Conservation (phyloP, 202 grass and related monocot species). For the Zizania palustris region DNA sequence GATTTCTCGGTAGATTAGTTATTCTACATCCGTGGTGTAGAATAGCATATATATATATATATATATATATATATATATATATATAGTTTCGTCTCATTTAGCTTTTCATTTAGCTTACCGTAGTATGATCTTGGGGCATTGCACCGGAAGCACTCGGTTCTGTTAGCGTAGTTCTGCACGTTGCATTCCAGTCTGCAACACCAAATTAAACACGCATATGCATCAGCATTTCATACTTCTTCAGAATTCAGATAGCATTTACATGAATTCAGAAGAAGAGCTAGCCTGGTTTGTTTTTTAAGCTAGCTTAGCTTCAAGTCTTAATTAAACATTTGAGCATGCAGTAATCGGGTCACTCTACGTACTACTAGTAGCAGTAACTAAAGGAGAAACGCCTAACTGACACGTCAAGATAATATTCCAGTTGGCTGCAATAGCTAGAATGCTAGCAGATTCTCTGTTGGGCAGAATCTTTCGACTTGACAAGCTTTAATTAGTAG, state of each 20-base stretch:
- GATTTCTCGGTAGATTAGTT: too few species aligned
- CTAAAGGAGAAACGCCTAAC: constrained; percentile 26
- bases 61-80: background rate
- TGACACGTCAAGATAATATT: constrained; percentile 36
- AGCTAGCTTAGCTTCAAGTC: background rate
- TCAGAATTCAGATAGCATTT: too few species aligned
- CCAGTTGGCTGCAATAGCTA: too few species aligned
- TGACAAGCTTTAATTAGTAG: background rate
- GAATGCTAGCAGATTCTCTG: background rate
- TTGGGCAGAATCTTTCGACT: constrained; percentile 13
- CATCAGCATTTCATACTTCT: constrained; percentile 8
- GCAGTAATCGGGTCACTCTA: background rate
- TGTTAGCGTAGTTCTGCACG: constrained; percentile 83
- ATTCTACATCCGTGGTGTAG: too few species aligned
- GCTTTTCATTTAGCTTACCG: constrained; percentile 34
- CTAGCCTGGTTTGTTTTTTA: background rate
- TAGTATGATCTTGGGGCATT: constrained; percentile 68
- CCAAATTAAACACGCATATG: background rate
- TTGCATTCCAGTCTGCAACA: constrained; percentile 59
- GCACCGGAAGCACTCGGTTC: constrained; percentile 82
- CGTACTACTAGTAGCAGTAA: background rate
- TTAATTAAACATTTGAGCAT: background rate
- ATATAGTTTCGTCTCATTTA: background rate
- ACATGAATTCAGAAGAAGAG: background rate
- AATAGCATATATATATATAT: background rate